These are phyloP conservation scores for Quercus aquifolioides DNA, from an alignment of 306 rosid species.

Conservation along the genomic window DNA sequence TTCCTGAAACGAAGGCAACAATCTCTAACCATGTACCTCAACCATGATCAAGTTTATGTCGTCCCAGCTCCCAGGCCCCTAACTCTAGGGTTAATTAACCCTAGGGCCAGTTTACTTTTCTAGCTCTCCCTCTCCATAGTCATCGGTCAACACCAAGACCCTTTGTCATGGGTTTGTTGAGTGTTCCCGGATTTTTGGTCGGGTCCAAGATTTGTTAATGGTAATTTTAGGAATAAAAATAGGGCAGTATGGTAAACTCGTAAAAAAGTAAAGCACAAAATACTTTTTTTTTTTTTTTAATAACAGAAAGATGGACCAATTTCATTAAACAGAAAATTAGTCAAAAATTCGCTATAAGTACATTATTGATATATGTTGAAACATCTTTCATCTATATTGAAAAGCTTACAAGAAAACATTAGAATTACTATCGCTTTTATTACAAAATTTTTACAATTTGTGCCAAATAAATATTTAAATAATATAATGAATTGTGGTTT, in stretches of 20 bases:
- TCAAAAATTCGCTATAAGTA: no score
- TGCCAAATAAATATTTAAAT: no score
- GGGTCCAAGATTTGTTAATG: background rate
- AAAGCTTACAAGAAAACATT: no score
- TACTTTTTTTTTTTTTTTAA: no score
- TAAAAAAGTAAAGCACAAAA: no score
- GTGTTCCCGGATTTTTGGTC: conserved; percentile 25
- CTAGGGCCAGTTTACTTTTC: background rate
- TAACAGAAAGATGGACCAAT: no score
- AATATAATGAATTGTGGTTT: no score
- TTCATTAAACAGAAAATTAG: no score
- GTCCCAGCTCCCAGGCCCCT: conserved; percentile 26
- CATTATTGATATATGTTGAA: no score
- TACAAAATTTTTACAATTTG: no score
- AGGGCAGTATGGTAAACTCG: background rate
- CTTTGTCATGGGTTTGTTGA: conserved; percentile 2
- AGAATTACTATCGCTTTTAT: no score
- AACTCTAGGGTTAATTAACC: conserved; percentile 16
- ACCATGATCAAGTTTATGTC: conserved; percentile 28
- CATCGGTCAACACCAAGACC: conserved; percentile 13
- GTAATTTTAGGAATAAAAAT: background rate
- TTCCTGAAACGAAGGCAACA: conserved; percentile 45
- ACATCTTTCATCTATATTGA: no score
- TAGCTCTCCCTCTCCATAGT: background rate
- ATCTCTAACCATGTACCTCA: conserved; percentile 7